Base-by-base conservation (phyloP, 2,329 filamentous ascomycete species). In the Corynespora cassiicola region DNA sequence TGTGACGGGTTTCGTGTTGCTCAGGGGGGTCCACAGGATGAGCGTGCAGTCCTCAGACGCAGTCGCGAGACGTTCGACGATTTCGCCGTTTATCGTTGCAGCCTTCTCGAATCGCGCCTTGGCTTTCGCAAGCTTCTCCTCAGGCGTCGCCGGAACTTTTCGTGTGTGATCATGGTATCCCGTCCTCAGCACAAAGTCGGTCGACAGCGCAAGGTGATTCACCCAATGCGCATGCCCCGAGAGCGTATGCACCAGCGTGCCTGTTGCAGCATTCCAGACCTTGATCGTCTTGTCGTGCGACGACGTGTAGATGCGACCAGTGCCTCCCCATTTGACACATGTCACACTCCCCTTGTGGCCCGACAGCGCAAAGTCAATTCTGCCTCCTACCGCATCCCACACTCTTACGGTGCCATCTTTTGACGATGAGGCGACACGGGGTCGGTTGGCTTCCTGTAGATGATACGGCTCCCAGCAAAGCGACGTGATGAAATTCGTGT, bases 21-120 rank as follows among this genome's bases (percentile, higher is more conserved):
- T 64, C 7, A 84, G 77, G 0, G 91, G 91, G 44, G 95, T 88
- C 92, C 92, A 99, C 6, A 99, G 79, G 65, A 90, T 96, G 80
- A 99, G 92, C 5, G 91, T 96, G 67, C 91, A 95, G 68, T 99
- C 94, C 63, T 97, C 94, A 52, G 87, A 92, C 2, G 92, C 94
- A 7, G 90, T 95, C 3, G 95, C 88, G 4, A 97, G 73, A 18
- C 88, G 82, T 73, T 99, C 94, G 1, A 87, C 83, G 15, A 95
- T 77, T 59, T 85, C 82, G 17, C 87, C 87, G 49, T 86, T 82
- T 18, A 90, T 78, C 2, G 78, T 87, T 5, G 90, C 89, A 2
- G 90, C 90, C 63, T 90, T 89, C 56, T 94, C 85, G 61, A 96
- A 97, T 17, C 90, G 81, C 54, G 87, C 80, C 65, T 84, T 86